Evolutionary conservation across 2,329 filamentous ascomycete species (phyloP), one percentile per base, ranked within the genome.

Genomic region (Chaetomiaceae sp.): DNA sequence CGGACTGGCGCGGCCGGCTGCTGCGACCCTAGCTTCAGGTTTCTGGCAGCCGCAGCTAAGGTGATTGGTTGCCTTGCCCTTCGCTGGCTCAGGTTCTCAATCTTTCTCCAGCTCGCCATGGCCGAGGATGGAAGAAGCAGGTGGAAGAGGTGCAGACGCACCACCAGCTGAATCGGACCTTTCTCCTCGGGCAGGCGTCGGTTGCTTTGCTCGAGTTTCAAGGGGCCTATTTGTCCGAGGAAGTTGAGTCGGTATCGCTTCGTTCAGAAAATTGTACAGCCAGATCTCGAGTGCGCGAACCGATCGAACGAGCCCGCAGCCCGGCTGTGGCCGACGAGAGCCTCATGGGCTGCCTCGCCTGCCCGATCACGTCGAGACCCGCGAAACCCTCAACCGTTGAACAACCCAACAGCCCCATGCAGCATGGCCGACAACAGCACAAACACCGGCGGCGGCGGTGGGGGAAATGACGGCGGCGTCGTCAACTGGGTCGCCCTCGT

Each of bases 401-500:
- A 19, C 2, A 4, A 25, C 45, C 15, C n/a, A 15, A 15, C 11
- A 22, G 12, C 25, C 23, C 23, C n/a, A 2, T 9, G 3, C 34
- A n/a, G 22, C 12, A 58, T 58, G 54, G 36, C 40, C 31, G 53
- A 52, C 48, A 47, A n/a, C 48, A 45, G 14, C 29, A 15, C 20
- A 39, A 37, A 12, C 23, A 34, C 47, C 22, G 22, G 34, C 23
- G 46, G 33, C 20, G 27, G 49, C 33, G 48, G 39, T 34, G 52
- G 45, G 38, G 45, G 46, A 8, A 47, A 60, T n/a, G 45, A 58
- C n/a, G 53, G 62, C 19, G 55, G 62, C 27, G 59, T 67, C 11
- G 67, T 78, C 39, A 74, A 74, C 55, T 57, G 69, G 20, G 72
- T 73, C 20, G 76, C 76, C 38, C 68, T 79, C 27, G 63, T 76